phyloP scores from a whole-genome alignment of 2,329 filamentous ascomycete species.

The Monilinia polystroma region DNA sequence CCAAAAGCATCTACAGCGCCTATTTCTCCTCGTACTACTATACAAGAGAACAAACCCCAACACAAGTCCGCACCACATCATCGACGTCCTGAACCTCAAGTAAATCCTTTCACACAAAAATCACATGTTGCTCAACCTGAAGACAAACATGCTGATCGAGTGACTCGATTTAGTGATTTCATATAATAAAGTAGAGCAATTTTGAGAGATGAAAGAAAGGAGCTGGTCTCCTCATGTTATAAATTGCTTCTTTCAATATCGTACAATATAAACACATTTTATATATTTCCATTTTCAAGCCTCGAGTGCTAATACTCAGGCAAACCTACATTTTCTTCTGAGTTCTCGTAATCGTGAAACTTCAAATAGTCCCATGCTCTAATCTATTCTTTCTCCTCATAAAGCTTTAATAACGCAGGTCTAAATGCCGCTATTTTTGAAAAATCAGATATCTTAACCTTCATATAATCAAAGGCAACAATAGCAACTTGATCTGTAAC shows the following conservation, averaged over 20 bases:
- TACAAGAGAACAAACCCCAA: not conserved
- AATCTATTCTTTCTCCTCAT: conserved; percentile 44
- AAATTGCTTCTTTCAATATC: conserved; percentile 1
- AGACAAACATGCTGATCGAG: not conserved
- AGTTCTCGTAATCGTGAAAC: not conserved
- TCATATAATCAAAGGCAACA: conserved; percentile 79
- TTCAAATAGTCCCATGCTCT: conserved; percentile 1
- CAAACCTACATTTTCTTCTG: not conserved
- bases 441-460: conserved; percentile 68
- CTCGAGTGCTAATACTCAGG: not conserved
- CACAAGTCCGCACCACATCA: conserved; percentile 1
- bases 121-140: conserved; percentile 13
- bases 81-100: not conserved
- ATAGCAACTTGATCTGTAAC: conserved; percentile 61
- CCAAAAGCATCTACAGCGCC: not conserved
- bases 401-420: conserved; percentile 57
- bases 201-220: not conserved
- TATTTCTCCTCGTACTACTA: conserved; percentile 16
- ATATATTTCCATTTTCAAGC: not conserved
- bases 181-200: not conserved
- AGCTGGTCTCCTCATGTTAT: conserved; percentile 6
- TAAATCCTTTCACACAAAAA: not conserved
- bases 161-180: conserved; percentile 13
- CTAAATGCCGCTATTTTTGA: conserved; percentile 62
- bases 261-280: conserved; percentile 12